Base-by-base conservation (phyloP, 2,329 filamentous ascomycete genomes). In the Neurospora sp. region DNA sequence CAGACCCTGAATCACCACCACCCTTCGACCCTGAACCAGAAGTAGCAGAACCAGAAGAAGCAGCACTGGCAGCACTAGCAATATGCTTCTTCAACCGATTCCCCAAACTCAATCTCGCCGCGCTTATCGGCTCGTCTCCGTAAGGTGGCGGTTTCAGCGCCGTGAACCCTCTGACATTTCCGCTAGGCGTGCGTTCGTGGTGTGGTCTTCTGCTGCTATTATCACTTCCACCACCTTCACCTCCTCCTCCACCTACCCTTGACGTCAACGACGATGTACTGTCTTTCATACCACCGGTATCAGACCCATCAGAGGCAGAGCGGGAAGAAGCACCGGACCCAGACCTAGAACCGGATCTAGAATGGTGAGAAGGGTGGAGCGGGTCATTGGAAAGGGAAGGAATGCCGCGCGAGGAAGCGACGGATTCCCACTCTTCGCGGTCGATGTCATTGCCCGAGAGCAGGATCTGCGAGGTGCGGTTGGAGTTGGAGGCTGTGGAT, bases 101-200 rank as follows among this genome's bases (percentile, higher is more conserved):
- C 5, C 84, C 84, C 46, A 87, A 77, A 68, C 83, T 86, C 74
- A 87, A 77, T 68, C 80, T 79, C 10, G 85, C 83, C 62, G 81
- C 80, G 4, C 80, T 82, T 23, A 81, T 69, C 1, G 79, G 78
- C 33, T 77, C 76, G 28, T 77, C 77, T 3, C 75, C 76, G 6
- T 76, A 75, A 8, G 71, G 69, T 8, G 74, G 73, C 33, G 77
- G 74, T 66, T 76, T 77, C 23, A 57, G 46, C 19, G 46, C 46
- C 12, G 23, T 57, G 46, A 57, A 57, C 1, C 46, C 46, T 28
- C 46, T 28, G 28, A 3, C 4, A 4, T 28, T 23, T 28, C 46
- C 46, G 23, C 23, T 28, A 5, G 46, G 46, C 11, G 46, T 57
- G 6, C 46, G 46, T 17, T 57, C 46, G 46, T 57, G 46, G 6